Evolutionary conservation across 441 rosid species (phyloP).

Genomic region (Mallotus repandus): DNA sequence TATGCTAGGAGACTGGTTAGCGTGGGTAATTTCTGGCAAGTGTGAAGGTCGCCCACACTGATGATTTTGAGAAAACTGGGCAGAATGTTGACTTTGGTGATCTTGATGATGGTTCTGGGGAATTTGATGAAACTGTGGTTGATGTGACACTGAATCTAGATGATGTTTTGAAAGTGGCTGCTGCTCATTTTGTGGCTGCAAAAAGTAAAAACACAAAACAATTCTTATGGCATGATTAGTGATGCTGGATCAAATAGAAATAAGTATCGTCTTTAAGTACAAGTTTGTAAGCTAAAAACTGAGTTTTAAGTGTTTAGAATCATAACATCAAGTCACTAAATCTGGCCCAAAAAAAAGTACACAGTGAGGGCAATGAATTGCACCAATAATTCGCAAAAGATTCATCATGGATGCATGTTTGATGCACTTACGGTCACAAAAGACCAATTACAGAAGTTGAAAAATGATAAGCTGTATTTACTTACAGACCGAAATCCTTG

Average conservation of each 20-base stretch:
- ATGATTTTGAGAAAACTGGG: conserved; percentile 71
- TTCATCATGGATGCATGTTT: not conserved
- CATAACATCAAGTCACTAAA: not conserved
- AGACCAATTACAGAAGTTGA: not conserved
- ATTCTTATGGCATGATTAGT: not conserved
- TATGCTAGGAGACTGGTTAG: conserved; percentile 65
- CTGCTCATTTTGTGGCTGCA: conserved; percentile 60
- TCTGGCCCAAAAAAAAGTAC: not conserved
- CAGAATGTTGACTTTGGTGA: conserved; percentile 55
- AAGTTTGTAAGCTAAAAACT: not conserved
- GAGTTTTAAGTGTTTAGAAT: not conserved
- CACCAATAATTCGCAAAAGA: not conserved
- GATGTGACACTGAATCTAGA: conserved; percentile 57
- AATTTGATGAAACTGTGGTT: conserved; percentile 70
- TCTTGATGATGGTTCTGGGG: conserved; percentile 71
- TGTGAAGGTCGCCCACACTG: conserved; percentile 58
- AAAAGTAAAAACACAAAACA: not conserved
- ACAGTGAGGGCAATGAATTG: not conserved
- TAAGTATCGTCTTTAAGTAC: not conserved
- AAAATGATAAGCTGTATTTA: conserved; percentile 35
- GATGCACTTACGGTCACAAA: not conserved
- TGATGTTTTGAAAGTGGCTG: conserved; percentile 69
- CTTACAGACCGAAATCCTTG: conserved; percentile 62
- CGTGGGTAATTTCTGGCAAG: conserved; percentile 59
- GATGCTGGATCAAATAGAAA: not conserved